These are phyloP conservation scores for Trichopus zeylanicus DNA, from an alignment of 116 monocot species.

Conservation along the genomic window DNA sequence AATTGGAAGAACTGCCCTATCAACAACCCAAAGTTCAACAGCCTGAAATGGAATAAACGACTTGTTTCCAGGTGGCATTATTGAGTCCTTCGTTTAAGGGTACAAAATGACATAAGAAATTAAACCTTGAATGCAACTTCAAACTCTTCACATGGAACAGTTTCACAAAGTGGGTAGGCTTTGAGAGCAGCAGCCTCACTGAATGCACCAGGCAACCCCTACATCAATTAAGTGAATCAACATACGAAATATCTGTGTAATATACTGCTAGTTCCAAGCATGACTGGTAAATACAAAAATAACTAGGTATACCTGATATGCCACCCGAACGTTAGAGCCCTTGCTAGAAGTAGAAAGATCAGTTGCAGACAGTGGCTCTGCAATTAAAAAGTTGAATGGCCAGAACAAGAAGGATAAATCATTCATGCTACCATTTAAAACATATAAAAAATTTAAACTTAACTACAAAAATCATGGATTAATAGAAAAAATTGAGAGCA, in stretches of 20 bases:
- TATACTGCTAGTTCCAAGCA: not conserved
- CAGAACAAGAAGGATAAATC: too few relatives aligned
- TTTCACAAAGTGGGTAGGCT: conserved; percentile 70
- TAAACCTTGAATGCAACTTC: conserved; percentile 75
- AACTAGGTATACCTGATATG: conserved; percentile 50
- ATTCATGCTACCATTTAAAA: too few relatives aligned
- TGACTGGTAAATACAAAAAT: not conserved
- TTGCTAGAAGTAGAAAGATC: conserved; percentile 32
- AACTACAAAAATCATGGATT: too few relatives aligned
- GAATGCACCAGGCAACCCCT: conserved; percentile 79
- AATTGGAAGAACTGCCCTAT: conserved; percentile 82
- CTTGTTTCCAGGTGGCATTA: not conserved
- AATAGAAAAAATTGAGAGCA: not conserved
- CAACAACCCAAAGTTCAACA: conserved; percentile 68
- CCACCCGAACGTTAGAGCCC: conserved; percentile 52
- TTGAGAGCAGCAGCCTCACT: conserved; percentile 75
- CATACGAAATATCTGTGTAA: not conserved
- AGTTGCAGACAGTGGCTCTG: conserved; percentile 45
- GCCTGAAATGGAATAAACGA: conserved; percentile 25
- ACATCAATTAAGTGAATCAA: conserved; percentile 11
- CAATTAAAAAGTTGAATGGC: conserved; percentile 6
- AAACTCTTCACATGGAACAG: conserved; percentile 77
- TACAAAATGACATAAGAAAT: not conserved
- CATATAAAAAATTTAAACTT: too few relatives aligned
- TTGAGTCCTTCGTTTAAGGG: not conserved